phyloP scores from a whole-genome alignment of 768 basidiomycete species.

The Termitomyces sp. region DNA sequence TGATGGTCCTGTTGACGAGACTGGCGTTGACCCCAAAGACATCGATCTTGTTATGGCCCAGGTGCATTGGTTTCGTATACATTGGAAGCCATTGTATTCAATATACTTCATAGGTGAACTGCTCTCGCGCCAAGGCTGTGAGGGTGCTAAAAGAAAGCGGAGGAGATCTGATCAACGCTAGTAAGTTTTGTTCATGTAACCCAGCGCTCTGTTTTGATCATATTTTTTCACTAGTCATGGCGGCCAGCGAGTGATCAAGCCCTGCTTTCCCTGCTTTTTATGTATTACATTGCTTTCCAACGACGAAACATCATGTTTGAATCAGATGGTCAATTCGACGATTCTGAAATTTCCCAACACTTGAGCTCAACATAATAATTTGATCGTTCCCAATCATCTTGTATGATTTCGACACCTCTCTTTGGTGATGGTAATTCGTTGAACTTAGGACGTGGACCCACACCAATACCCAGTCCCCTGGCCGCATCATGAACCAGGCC shows the following conservation, averaged over 20 bases:
- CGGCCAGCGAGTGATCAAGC: slow-evolving; percentile 72
- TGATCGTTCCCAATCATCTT: slow-evolving; percentile 83
- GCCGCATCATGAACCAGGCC: slow-evolving; percentile 62
- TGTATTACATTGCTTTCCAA: slow-evolving; percentile 27
- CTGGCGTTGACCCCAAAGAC: slow-evolving; percentile 88
- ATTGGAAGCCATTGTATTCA: not conserved
- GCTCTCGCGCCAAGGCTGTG: slow-evolving; percentile 89
- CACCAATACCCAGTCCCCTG: slow-evolving; percentile 41
- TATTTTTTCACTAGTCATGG: slow-evolving; percentile 64
- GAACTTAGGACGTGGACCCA: slow-evolving; percentile 31
- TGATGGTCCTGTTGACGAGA: slow-evolving; percentile 79
- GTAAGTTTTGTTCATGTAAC: slow-evolving; percentile 45
- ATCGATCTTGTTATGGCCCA: slow-evolving; percentile 89
- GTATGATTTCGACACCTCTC: slow-evolving; percentile 59
- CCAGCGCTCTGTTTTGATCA: not conserved
- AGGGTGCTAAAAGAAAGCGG: slow-evolving; percentile 86
- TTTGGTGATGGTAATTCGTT: slow-evolving; percentile 12
- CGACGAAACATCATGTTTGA: slow-evolving; percentile 10
- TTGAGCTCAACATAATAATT: slow-evolving; percentile 82
- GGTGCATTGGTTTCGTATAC: slow-evolving; percentile 11
- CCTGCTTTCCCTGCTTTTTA: slow-evolving; percentile 18
- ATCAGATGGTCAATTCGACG: slow-evolving; percentile 10
- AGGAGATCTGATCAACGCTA: slow-evolving; percentile 95
- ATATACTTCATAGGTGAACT: slow-evolving; percentile 58
- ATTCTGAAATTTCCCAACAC: slow-evolving; percentile 41